Base-by-base conservation (phyloP, 2,329 filamentous ascomycete genomes). In the Trichoderma aggressivum region DNA sequence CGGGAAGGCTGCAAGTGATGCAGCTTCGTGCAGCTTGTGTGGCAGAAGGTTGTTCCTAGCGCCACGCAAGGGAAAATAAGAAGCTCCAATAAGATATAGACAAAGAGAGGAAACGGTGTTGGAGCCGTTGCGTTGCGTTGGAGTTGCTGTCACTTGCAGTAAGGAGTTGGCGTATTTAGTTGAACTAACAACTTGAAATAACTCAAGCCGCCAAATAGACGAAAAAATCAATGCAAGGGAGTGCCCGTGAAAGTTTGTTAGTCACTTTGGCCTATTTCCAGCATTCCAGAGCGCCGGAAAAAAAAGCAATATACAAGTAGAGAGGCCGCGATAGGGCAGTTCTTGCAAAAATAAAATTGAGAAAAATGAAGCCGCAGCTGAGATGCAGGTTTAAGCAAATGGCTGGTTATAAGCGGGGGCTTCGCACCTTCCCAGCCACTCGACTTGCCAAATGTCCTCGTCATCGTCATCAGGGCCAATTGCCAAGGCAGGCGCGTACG, bases 351-450 rank as follows among this genome's bases (percentile, higher is more conserved):
- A 39, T 12, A 21, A 32, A 50, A 63, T n/a, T 39, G 18, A 63
- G 12, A 60, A 64, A 60, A 47, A 21, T 59, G 34, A 59, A 24
- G 28, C 63, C 16, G 24, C 47, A 66, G 62, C 62, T 56, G 47
- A 47, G 65, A 60, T n/a, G 63, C 50, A 43, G 32, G 50, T 43
- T 43, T 60, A 47, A 69, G 43, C 56, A 69, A 69, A 69, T 61
- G 65, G 65, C 56, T 61, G 65, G 65, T 47, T 43, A 60, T 59
- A 47, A 68, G 64, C 53, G 64, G 55, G 56, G 56, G 39, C 65
- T 50, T 60, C 61, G 65, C 65, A 61, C 55, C 56, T 69, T 69
- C 65, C 65, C 65, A 69, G 65, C 65, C 65, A 60, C 65, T 61
- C 56, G 34, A 69, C 34, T 61, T 61, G 39, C 36, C 56, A 36